Percentiles rank a stretch among this genome's conserved stretches.
Evolutionary conservation across 2,329 filamentous ascomycete genomes (phyloP).

Genomic region (Elsinoe australis): DNA sequence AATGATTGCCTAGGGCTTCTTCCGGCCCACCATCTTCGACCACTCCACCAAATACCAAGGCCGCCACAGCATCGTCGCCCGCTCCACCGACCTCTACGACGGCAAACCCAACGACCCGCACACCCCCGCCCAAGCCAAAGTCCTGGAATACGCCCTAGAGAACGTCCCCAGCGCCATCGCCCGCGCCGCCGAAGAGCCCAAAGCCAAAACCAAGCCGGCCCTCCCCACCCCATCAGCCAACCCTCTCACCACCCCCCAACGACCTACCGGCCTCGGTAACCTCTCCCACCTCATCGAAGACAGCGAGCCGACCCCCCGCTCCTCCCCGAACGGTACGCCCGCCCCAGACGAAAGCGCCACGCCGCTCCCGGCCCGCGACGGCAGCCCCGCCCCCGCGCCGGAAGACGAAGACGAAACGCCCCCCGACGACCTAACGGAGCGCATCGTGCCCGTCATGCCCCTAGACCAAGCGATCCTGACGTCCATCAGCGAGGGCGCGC

Average conservation of each 20-base stretch:
- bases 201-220: constrained; percentile 51
- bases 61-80: constrained; percentile 71
- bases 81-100: constrained; percentile 91
- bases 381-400: constrained; percentile 38
- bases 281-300: constrained; percentile 59
- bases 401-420: constrained; percentile 41
- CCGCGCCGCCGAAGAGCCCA: constrained; percentile 41
- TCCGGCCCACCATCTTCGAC: constrained; percentile 81
- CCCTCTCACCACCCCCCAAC: constrained; percentile 24
- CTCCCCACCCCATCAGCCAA: constrained; percentile 10
- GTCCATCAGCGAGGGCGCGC: constrained; percentile 78
- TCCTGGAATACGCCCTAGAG: constrained; percentile 46
- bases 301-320: constrained; percentile 67
- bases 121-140: constrained; percentile 71
- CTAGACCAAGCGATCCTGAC: constrained; percentile 86
- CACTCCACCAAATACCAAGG: constrained; percentile 70
- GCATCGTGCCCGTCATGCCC: constrained; percentile 71
- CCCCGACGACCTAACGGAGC: constrained; percentile 43
- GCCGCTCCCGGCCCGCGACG: constrained; percentile 42
- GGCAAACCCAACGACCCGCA: constrained; percentile 83
- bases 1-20: constrained; percentile 55
- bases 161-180: constrained; percentile 35
- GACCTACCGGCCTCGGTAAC: constrained; percentile 49
- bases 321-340: constrained; percentile 81
- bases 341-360: constrained; percentile 66